Evolutionary conservation across 257 asterid species (phyloP).

Genomic region (Rauvolfia tetraphylla): DNA sequence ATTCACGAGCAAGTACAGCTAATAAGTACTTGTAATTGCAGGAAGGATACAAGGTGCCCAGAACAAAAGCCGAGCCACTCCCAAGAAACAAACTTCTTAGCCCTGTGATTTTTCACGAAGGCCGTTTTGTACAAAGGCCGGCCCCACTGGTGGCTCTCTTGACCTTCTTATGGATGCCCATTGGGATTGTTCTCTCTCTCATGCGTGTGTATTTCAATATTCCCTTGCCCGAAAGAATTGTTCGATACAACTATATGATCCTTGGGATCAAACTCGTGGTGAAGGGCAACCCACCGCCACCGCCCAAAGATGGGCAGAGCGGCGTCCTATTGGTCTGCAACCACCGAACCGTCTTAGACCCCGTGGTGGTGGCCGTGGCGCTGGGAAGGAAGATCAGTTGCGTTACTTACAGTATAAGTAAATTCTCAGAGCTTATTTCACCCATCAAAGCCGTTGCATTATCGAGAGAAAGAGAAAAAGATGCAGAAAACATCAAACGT

Average conservation of each 20-base stretch:
- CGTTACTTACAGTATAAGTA: slow-evolving; percentile 82
- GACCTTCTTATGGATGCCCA: slow-evolving; percentile 77
- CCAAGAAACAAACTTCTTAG: slow-evolving; percentile 60
- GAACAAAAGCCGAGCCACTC: slow-evolving; percentile 44
- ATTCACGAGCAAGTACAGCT: background rate
- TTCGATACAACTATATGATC: slow-evolving; percentile 48
- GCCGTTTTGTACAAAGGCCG: slow-evolving; percentile 78
- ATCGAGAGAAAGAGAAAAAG: slow-evolving; percentile 77
- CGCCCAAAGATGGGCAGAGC: slow-evolving; percentile 50
- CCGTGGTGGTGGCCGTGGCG: slow-evolving; percentile 75
- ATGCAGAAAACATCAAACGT: slow-evolving; percentile 59
- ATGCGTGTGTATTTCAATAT: slow-evolving; percentile 60
- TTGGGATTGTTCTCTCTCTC: slow-evolving; percentile 55
- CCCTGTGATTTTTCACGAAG: slow-evolving; percentile 85
- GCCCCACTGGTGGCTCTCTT: slow-evolving; percentile 62
- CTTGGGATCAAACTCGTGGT: slow-evolving; percentile 74
- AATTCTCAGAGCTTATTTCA: slow-evolving; percentile 66
- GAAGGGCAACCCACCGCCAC: slow-evolving; percentile 83
- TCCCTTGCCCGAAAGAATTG: slow-evolving; percentile 61
- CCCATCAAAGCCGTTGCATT: slow-evolving; percentile 84
- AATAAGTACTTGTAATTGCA: slow-evolving; percentile 19
- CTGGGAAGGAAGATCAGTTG: slow-evolving; percentile 84
- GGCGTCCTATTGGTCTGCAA: slow-evolving; percentile 84
- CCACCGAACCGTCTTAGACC: slow-evolving; percentile 85
- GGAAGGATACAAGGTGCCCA: slow-evolving; percentile 81